Evolutionary conservation across 331 rosid genomes (phyloP).

Genomic region (Rhamnella rubrinervis): DNA sequence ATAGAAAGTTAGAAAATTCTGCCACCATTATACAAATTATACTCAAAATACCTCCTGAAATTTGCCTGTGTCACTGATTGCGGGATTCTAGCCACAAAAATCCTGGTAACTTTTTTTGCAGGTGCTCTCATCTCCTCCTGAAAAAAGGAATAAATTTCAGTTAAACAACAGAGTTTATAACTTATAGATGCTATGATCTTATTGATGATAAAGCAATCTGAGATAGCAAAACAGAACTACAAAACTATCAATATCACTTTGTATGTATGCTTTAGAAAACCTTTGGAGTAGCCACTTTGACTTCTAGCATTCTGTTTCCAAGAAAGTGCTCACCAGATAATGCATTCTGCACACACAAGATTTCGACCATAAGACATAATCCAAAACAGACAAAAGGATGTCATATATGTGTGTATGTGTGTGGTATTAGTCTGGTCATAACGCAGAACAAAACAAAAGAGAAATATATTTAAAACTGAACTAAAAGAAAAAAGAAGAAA

Average conservation of each 20-base stretch:
- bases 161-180: no score
- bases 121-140: constrained; percentile 99
- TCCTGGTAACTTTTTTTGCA: constrained; percentile 76
- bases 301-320: constrained; percentile 90
- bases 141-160: constrained; percentile 17
- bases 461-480: background rate
- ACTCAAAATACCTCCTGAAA: constrained; percentile 69
- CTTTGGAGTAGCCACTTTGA: constrained; percentile 99
- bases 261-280: constrained; percentile 29
- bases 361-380: constrained; percentile 1
- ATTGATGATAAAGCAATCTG: background rate
- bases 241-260: background rate
- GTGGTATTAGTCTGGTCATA: background rate
- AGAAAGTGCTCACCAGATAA: constrained; percentile 79
- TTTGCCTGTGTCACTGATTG: constrained; percentile 80
- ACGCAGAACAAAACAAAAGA: background rate
- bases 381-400: background rate
- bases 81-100: constrained; percentile 91
- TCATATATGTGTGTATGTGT: background rate
- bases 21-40: constrained; percentile 14
- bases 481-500: background rate
- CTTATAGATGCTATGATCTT: background rate
- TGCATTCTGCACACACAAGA: constrained; percentile 53
- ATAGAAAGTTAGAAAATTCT: background rate
- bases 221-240: background rate